Evolutionary conservation across 2,329 filamentous ascomycete species (phyloP), one percentile per base, ranked within the genome.

Genomic region (Scedosporium dehoogii): DNA sequence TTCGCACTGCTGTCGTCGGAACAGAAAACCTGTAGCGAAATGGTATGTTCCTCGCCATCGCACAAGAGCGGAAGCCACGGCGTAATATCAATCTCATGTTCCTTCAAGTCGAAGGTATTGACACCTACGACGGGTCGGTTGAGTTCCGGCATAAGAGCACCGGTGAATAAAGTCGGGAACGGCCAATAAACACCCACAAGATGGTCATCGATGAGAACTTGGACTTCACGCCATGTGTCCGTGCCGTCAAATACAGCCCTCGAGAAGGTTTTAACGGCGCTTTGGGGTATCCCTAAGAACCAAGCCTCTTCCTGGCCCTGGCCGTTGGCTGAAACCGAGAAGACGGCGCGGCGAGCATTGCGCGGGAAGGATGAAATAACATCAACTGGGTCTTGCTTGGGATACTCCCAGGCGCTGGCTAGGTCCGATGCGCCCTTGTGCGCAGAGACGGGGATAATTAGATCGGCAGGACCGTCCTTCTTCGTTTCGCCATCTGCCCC

Each of bases 61-160:
- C 83, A 86, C 0, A 94, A 78, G 1, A 88, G 63, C 0, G 88
- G 84, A 3, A 94, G 76, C 78, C 88, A 94, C 0, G 90, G 86
- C 1, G 89, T 88, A 58, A 96, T 85, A 69, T 96, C 91, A 65
- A 96, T 90, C 70, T 94, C 88, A 65, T 90, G 85, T 70, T 94
- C 90, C 55, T 83, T 79, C 25, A 96, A 77, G 69, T 94, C 90
- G 70, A 91, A 94, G 0, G 89, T 85, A 68, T 94, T 86, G 21
- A 89, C 84, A 1, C 90, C 90, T 2, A 90, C 90, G 61, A 94
- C 81, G 0, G 91, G 91, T 6, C 89, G 80, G 82, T 92, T 91
- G 46, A 94, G 80, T 1, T 85, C 85, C 4, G 90, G 90, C 1
- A 88, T 86, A 5, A 96, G 79, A 1, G 90, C 90, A 2, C 91